phyloP scores from a whole-genome alignment of 768 basidiomycete genomes.

The Gymnopilus dilepis region DNA sequence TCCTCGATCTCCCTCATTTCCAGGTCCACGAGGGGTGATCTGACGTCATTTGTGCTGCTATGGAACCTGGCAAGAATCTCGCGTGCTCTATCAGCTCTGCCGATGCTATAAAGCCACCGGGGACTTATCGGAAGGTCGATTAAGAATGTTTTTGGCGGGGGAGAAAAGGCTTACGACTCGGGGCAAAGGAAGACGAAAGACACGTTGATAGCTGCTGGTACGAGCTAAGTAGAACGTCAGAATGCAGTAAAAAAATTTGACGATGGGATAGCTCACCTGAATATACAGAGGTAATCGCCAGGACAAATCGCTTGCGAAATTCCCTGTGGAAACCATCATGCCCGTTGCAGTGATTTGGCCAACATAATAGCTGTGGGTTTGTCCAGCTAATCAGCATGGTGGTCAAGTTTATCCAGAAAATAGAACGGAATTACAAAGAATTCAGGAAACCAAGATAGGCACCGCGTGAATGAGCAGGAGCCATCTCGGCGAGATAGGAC shows the following conservation, averaged over 20 bases:
- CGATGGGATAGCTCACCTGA: constrained; percentile 35
- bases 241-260: neutral
- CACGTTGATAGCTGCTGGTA: constrained; percentile 54
- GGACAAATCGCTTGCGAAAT: constrained; percentile 43
- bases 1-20: constrained; percentile 61
- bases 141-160: neutral
- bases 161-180: constrained; percentile 46
- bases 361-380: constrained; percentile 46
- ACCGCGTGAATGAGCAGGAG: constrained; percentile 52
- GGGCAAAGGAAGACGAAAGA: constrained; percentile 52
- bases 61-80: constrained; percentile 53
- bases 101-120: constrained; percentile 57
- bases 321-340: constrained; percentile 59
- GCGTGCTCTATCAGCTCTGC: constrained; percentile 47
- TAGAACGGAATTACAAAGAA: constrained; percentile 55
- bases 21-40: constrained; percentile 55
- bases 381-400: neutral
- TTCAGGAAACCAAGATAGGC: constrained; percentile 57
- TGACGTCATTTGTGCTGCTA: constrained; percentile 46
- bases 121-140: constrained; percentile 37
- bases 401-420: too few species aligned
- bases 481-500: constrained; percentile 56
- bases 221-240: constrained; percentile 31
- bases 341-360: constrained; percentile 61
- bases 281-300: constrained; percentile 59